These are phyloP conservation scores for Glycine latifolia DNA, from an alignment of 306 rosid genomes.

Conservation along the genomic window DNA sequence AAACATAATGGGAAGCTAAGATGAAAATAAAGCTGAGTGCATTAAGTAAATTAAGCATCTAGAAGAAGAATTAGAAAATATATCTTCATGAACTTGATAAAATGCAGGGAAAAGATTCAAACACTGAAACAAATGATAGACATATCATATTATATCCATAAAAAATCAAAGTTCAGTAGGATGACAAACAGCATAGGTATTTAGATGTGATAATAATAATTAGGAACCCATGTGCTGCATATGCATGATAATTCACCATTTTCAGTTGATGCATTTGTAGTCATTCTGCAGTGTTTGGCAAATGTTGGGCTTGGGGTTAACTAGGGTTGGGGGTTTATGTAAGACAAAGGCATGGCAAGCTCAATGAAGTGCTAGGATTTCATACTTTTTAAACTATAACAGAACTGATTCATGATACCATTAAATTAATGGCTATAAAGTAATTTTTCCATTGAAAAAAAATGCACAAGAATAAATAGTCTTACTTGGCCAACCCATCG, in stretches of 20 bases:
- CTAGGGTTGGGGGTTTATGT: background rate
- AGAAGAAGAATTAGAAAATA: slow-evolving; percentile 25
- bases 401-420: slow-evolving; percentile 10
- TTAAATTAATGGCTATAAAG: slow-evolving; percentile 5
- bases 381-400: slow-evolving; percentile 13
- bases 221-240: background rate
- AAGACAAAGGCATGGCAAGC: slow-evolving; percentile 9
- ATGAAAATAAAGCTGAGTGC: background rate
- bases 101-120: slow-evolving; percentile 15
- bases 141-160: background rate
- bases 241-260: background rate
- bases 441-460: background rate
- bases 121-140: background rate
- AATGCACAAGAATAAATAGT: slow-evolving; percentile 24
- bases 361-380: background rate
- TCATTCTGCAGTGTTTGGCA: background rate
- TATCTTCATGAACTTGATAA: background rate
- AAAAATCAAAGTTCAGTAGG: background rate
- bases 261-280: too few relatives aligned
- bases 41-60: background rate
- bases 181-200: background rate
- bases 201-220: background rate
- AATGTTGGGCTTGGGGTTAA: background rate
- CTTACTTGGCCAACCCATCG: slow-evolving; percentile 98
- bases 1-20: background rate